These are phyloP conservation scores for Phaseolus coccineus DNA, from an alignment of 331 rosid genomes.

Conservation along the genomic window DNA sequence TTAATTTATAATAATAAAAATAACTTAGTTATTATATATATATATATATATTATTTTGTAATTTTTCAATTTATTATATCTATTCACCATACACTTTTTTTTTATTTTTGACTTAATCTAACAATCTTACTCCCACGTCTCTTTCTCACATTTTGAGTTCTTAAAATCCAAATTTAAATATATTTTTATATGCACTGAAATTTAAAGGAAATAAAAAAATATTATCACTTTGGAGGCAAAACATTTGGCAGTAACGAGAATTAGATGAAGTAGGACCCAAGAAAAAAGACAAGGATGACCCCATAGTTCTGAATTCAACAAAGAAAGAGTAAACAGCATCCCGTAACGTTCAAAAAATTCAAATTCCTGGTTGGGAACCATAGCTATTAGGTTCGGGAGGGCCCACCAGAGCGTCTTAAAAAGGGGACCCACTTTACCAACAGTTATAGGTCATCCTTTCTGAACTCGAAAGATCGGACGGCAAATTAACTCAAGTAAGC, in stretches of 20 bases:
- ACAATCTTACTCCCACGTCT: too few species aligned
- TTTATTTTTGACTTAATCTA: too few species aligned
- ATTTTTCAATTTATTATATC: too few species aligned
- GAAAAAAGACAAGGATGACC: neutral
- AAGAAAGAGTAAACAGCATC: neutral
- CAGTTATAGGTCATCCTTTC: neutral
- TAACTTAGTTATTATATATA: too few species aligned
- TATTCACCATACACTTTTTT: too few species aligned
- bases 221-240: neutral
- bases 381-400: conserved; percentile 55
- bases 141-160: too few species aligned
- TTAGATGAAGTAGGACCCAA: neutral
- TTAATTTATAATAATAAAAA: too few species aligned
- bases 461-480: neutral
- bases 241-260: neutral
- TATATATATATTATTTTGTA: too few species aligned
- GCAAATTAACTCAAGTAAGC: conserved; percentile 18
- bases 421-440: conserved; percentile 55
- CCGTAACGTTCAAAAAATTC: conserved; percentile 76
- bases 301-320: conserved; percentile 35
- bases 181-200: too few species aligned
- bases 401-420: conserved; percentile 61
- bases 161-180: too few species aligned
- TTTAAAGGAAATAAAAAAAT: too few species aligned
- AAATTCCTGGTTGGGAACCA: conserved; percentile 55